Percentiles rank a stretch among this genome's conserved stretches.
Evolutionary conservation across 257 asterid species (phyloP).

Genomic region (Eustoma russellianum): DNA sequence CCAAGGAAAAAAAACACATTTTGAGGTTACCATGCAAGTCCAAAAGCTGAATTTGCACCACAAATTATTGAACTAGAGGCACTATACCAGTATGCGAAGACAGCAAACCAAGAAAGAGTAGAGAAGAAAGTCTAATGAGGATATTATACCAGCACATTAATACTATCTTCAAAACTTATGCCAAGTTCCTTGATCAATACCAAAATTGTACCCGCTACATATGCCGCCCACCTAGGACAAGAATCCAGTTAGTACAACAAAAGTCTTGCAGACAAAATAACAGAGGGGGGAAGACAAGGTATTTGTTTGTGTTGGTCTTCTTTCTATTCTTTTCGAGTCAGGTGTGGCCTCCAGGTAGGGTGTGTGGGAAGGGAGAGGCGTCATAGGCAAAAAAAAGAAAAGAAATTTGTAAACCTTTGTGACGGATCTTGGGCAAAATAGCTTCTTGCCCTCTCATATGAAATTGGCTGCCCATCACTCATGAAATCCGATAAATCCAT

Average conservation of each 20-base stretch:
- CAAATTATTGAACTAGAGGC: too few species aligned
- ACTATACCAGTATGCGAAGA: too few species aligned
- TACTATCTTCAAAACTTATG: constrained; percentile 66
- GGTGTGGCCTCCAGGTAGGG: too few species aligned
- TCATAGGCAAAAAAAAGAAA: neutral
- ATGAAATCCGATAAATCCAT: constrained; percentile 91
- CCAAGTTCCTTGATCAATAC: constrained; percentile 93
- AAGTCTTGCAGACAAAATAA: constrained; percentile 5
- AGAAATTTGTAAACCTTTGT: constrained; percentile 49
- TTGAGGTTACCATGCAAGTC: too few species aligned
- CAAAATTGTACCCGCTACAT: constrained; percentile 90
- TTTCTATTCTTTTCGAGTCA: too few species aligned
- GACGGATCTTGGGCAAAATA: constrained; percentile 92
- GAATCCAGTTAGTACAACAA: constrained; percentile 20
- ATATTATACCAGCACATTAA: constrained; percentile 64
- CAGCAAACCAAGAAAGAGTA: too few species aligned
- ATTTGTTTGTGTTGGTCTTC: too few species aligned
- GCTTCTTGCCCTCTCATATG: constrained; percentile 69
- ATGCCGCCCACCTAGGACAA: constrained; percentile 94
- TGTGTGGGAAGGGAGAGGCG: too few species aligned
- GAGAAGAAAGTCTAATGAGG: neutral
- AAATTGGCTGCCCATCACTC: constrained; percentile 61
- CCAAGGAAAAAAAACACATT: too few species aligned
- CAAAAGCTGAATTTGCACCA: too few species aligned
- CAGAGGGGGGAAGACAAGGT: neutral